Conservation (phyloP, 495 filamentous ascomycete genomes). For the Podospora pseudocomata region DNA sequence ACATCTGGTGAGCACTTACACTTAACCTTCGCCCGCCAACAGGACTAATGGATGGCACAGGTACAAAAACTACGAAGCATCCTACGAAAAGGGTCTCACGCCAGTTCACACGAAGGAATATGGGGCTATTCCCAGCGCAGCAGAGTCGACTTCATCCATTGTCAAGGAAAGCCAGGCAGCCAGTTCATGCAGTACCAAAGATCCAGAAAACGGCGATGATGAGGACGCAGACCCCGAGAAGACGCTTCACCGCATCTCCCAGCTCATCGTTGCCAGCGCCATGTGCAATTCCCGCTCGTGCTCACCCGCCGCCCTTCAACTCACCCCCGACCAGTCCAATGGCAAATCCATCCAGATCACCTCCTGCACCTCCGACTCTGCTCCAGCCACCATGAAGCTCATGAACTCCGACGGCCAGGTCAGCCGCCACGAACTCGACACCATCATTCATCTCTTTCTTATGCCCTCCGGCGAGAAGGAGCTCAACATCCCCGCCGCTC, state of each 20-base stretch:
- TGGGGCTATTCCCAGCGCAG: constrained; percentile 23
- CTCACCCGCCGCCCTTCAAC: constrained; percentile 12
- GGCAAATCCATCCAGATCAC: constrained; percentile 10
- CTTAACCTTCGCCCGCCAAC: background rate
- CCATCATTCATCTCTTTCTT: constrained; percentile 38
- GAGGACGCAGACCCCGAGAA: constrained; percentile 16
- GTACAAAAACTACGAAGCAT: constrained; percentile 39
- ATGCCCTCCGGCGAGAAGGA: constrained; percentile 37
- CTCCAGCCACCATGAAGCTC: constrained; percentile 7
- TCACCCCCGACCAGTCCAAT: constrained; percentile 11
- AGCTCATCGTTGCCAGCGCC: constrained; percentile 32
- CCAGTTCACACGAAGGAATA: constrained; percentile 26
- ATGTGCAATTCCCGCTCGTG: constrained; percentile 27
- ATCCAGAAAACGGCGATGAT: constrained; percentile 11
- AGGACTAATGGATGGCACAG: background rate
- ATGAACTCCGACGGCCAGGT: constrained; percentile 12
- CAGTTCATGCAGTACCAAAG: background rate
- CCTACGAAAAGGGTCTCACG: constrained; percentile 26
- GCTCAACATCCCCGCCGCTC: constrained; percentile 39
- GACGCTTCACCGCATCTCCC: constrained; percentile 34
- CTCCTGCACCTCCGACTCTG: constrained; percentile 1
- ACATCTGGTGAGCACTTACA: constrained; percentile 53
- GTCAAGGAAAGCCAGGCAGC: constrained; percentile 6
- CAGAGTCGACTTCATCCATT: constrained; percentile 28
- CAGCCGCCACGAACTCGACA: constrained; percentile 32